phyloP scores from a whole-genome alignment of 257 asterid species.

The Gentiana straminea region DNA sequence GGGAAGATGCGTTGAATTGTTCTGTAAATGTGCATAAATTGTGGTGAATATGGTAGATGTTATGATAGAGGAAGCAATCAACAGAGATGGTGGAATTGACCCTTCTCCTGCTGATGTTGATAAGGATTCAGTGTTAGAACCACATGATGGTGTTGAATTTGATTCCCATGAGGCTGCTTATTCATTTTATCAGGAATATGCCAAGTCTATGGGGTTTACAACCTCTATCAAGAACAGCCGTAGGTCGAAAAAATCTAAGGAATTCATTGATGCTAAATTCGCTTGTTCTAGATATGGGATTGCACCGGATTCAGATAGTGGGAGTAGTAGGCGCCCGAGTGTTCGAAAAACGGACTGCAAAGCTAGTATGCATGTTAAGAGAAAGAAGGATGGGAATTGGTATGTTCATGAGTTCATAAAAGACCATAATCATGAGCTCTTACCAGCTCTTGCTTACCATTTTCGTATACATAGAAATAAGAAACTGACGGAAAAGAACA shows the following conservation, averaged over 20 bases:
- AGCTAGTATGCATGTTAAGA: slow-evolving; percentile 96
- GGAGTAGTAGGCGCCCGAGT: slow-evolving; percentile 61
- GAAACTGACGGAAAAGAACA: slow-evolving; percentile 82
- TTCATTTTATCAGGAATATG: slow-evolving; percentile 88
- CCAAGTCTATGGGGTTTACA: slow-evolving; percentile 98
- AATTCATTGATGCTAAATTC: slow-evolving; percentile 89
- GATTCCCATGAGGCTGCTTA: slow-evolving; percentile 88
- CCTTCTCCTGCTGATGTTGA: slow-evolving; percentile 33
- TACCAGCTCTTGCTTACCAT: slow-evolving; percentile 94
- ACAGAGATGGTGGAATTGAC: slow-evolving; percentile 30
- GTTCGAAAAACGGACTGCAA: slow-evolving; percentile 88
- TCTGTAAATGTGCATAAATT: slow-evolving; percentile 15
- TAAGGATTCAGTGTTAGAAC: slow-evolving; percentile 50
- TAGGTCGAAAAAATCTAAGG: slow-evolving; percentile 89
- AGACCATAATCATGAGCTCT: slow-evolving; percentile 92
- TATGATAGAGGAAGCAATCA: slow-evolving; percentile 26
- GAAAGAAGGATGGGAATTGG: slow-evolving; percentile 89
- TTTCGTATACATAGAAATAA: slow-evolving; percentile 83
- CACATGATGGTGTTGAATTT: slow-evolving; percentile 76
- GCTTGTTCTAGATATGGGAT: slow-evolving; percentile 94
- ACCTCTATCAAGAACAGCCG: slow-evolving; percentile 96
- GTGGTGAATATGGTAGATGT: slow-evolving; percentile 27
- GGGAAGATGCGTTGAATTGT: slow-evolving; percentile 30
- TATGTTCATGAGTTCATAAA: slow-evolving; percentile 77
- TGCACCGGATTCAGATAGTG: slow-evolving; percentile 81